Evolutionary conservation across 2,329 filamentous ascomycete genomes (phyloP).

Genomic region (Colletotrichum caudatum): DNA sequence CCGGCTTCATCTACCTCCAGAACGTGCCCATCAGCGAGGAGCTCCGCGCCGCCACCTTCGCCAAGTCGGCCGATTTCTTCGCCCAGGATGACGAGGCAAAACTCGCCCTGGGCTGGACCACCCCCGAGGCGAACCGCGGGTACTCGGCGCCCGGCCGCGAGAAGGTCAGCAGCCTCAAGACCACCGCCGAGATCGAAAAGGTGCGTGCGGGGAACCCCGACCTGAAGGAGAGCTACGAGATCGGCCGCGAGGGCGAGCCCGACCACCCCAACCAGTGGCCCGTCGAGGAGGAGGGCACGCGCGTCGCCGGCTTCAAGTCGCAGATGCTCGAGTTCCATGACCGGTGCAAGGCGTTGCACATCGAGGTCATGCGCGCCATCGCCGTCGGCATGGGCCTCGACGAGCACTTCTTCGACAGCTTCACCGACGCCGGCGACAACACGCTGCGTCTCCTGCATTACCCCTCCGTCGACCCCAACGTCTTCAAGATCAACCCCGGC

Average conservation of each 20-base stretch:
- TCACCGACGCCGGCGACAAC: slow-evolving; percentile 77
- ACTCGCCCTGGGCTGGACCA: slow-evolving; percentile 76
- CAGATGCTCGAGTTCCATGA: slow-evolving; percentile 81
- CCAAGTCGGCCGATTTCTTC: slow-evolving; percentile 79
- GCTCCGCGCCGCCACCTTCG: slow-evolving; percentile 72
- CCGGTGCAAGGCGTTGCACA: slow-evolving; percentile 80
- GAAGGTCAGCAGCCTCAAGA: slow-evolving; percentile 72
- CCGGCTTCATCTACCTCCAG: slow-evolving; percentile 90
- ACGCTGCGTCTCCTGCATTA: slow-evolving; percentile 83
- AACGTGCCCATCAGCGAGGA: slow-evolving; percentile 78
- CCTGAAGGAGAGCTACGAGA: slow-evolving; percentile 75
- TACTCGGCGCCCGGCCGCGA: slow-evolving; percentile 78
- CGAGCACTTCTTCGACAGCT: slow-evolving; percentile 80
- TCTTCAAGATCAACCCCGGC: slow-evolving; percentile 74
- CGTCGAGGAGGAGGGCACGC: slow-evolving; percentile 59
- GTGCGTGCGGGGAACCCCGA: slow-evolving; percentile 71
- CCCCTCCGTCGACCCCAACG: slow-evolving; percentile 72
- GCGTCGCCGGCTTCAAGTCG: slow-evolving; percentile 71
- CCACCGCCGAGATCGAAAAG: slow-evolving; percentile 67
- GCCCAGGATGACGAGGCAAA: slow-evolving; percentile 71
- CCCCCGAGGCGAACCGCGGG: slow-evolving; percentile 78
- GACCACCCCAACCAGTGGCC: slow-evolving; percentile 84
- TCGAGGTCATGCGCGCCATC: slow-evolving; percentile 85
- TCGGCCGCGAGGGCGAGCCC: slow-evolving; percentile 69
- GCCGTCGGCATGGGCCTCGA: slow-evolving; percentile 83